These are phyloP conservation scores for Zygoascus hellenicus DNA, from an alignment of 1,139 yeast genomes.

Conservation along the genomic window DNA sequence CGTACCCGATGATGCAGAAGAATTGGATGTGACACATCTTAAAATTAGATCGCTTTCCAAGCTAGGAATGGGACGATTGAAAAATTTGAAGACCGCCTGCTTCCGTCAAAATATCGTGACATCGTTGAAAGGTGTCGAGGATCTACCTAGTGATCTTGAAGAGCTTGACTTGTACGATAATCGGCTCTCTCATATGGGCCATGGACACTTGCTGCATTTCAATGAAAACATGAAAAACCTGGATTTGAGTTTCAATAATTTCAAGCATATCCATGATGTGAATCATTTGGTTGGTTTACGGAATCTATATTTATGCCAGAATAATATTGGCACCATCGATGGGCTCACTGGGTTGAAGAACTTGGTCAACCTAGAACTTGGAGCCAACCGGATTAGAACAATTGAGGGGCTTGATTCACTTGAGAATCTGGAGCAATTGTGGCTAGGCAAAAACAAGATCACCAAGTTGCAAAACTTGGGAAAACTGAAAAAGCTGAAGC, in stretches of 20 bases:
- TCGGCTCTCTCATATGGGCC: constrained; percentile 79
- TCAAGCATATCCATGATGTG: constrained; percentile 78
- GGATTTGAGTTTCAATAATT: constrained; percentile 87
- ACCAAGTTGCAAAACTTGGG: constrained; percentile 57
- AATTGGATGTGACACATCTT: constrained; percentile 71
- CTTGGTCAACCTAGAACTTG: constrained; percentile 76
- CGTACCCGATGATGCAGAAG: constrained; percentile 55
- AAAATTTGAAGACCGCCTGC: constrained; percentile 54
- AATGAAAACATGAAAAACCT: constrained; percentile 47
- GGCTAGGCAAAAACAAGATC: constrained; percentile 91
- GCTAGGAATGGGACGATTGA: constrained; percentile 48
- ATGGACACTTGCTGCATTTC: constrained; percentile 62
- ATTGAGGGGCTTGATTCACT: constrained; percentile 55
- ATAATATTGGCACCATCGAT: constrained; percentile 69
- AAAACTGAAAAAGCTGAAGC: constrained; percentile 56
- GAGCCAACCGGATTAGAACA: constrained; percentile 73
- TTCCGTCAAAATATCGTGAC: constrained; percentile 81
- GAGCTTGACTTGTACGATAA: constrained; percentile 92
- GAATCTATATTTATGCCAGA: constrained; percentile 81
- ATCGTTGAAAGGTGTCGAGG: constrained; percentile 64
- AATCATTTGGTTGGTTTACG: constrained; percentile 57
- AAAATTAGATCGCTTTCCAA: constrained; percentile 66
- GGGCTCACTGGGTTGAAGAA: constrained; percentile 54
- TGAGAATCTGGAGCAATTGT: constrained; percentile 60
- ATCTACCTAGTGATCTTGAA: constrained; percentile 52